Percentiles rank a stretch among this genome's conserved stretches.
Conservation (phyloP, 805 yeast species). For the Starmera quercuum region DNA sequence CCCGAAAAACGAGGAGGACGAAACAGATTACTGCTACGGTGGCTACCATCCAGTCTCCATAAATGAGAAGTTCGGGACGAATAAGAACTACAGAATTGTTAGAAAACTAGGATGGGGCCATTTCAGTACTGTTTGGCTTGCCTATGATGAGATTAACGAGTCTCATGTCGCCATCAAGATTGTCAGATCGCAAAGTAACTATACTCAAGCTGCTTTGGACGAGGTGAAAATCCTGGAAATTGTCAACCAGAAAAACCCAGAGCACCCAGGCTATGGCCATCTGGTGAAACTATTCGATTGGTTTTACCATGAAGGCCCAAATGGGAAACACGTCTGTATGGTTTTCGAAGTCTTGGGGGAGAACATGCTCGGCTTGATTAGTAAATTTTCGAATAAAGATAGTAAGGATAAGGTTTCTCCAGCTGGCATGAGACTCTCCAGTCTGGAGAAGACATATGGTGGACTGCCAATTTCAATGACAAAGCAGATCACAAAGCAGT, state of each 20-base stretch:
- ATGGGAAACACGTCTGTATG: constrained; percentile 60
- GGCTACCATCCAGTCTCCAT: constrained; percentile 59
- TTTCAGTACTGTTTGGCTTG: constrained; percentile 67
- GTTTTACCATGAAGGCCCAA: constrained; percentile 50
- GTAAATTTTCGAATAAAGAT: constrained; percentile 25
- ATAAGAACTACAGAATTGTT: constrained; percentile 37
- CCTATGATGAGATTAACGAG: constrained; percentile 28
- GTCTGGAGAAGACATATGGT: constrained; percentile 34
- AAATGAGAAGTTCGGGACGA: constrained; percentile 44
- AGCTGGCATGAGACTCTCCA: constrained; percentile 15
- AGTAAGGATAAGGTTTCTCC: background rate
- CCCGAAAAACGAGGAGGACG: constrained; percentile 36
- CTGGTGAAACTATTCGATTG: constrained; percentile 48
- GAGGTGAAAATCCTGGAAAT: constrained; percentile 45
- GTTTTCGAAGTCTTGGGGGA: constrained; percentile 62
- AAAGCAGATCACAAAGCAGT: constrained; percentile 49
- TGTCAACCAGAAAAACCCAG: constrained; percentile 20
- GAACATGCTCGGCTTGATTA: constrained; percentile 42
- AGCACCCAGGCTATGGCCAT: constrained; percentile 44
- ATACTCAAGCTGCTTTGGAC: constrained; percentile 57
- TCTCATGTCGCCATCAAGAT: constrained; percentile 56
- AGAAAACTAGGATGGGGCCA: constrained; percentile 69
- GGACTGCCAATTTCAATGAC: constrained; percentile 49
- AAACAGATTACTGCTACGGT: constrained; percentile 45
- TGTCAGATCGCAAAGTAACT: constrained; percentile 45